These are phyloP conservation scores for Podaxis sp. DNA, from an alignment of 768 basidiomycete genomes.

Conservation along the genomic window DNA sequence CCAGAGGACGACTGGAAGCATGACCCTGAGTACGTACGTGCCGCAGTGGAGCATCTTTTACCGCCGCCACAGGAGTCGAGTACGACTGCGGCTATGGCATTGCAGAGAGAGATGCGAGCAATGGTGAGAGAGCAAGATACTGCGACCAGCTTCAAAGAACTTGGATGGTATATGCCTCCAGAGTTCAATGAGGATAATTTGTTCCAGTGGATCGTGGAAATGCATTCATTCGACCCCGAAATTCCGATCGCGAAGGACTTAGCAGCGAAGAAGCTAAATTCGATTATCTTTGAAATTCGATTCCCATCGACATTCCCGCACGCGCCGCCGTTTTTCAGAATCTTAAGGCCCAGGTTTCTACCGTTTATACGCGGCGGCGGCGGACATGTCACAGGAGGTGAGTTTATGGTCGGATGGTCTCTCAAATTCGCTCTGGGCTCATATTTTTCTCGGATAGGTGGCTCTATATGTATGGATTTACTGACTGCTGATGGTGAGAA, in stretches of 20 bases:
- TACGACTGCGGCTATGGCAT: slow-evolving; percentile 51
- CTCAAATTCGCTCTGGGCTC: neutral
- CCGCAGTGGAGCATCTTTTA: slow-evolving; percentile 45
- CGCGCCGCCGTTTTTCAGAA: slow-evolving; percentile 75
- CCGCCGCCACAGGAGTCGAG: slow-evolving; percentile 63
- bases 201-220: slow-evolving; percentile 73
- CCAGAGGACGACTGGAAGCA: slow-evolving; percentile 53
- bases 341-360: slow-evolving; percentile 70
- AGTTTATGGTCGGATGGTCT: neutral
- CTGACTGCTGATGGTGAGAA: slow-evolving; percentile 58
- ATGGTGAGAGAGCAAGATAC: slow-evolving; percentile 62
- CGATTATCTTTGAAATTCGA: slow-evolving; percentile 70
- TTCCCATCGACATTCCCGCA: slow-evolving; percentile 68
- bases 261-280: slow-evolving; percentile 50
- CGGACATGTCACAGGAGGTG: slow-evolving; percentile 65
- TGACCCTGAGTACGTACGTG: slow-evolving; percentile 46
- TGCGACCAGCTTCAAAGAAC: slow-evolving; percentile 42
- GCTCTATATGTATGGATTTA: slow-evolving; percentile 76
- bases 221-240: slow-evolving; percentile 65
- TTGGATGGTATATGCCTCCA: slow-evolving; percentile 74
- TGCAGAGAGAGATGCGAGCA: slow-evolving; percentile 60
- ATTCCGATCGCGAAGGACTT: slow-evolving; percentile 65
- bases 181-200: slow-evolving; percentile 67
- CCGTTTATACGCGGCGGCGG: slow-evolving; percentile 73
- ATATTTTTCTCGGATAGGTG: slow-evolving; percentile 40